Evolutionary conservation across 805 yeast genomes (phyloP), one percentile per base, ranked within the genome.

Genomic region (Candida ovalis): DNA sequence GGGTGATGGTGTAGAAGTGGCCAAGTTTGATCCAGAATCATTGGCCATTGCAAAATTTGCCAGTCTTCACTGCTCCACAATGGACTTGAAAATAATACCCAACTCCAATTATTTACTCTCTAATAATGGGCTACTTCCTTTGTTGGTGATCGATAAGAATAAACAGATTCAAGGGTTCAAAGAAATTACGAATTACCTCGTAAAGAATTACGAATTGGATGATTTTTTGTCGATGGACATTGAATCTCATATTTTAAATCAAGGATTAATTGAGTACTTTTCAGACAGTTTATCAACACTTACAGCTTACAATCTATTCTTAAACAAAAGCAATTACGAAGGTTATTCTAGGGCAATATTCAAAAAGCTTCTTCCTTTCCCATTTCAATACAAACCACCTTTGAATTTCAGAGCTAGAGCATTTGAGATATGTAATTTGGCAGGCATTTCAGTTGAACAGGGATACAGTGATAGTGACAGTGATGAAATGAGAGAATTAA

Each of bases 311-410:
- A 78, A 80, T 44, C 62, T 81, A 32, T 84, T 77, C 54, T 64
- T 82, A 41, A 77, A 81, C 56, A 71, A 74, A 24, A 66, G 63
- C 17, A 85, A 86, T 61, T 86, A 84, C 62, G 85, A 80, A 49
- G 61, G 69, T 12, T 82, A 74, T 55, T 78, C 89, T 3, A 71
- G 88, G 51, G 75, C 76, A 21, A 56, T 76, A 17, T 83, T 83
- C 59, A 68, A 72, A 40, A 55, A 68, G 3, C 74, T 78, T 47
- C 63, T 84, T 18, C 84, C 87, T 6, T 86, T 85, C 67, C 92
- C 91, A 9, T 75, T 84, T 77, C 87, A 84, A 76, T 85, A 84
- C 60, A 78, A 78, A 51, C 80, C 84, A 21, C 90, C 91, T 1
- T 53, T 80, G 35, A 68, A 66, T 38, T 70, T 72, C 48, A 73